phyloP scores from a whole-genome alignment of 108 stramenopile species.

The Pseudonitzschia delicatissima region DNA sequence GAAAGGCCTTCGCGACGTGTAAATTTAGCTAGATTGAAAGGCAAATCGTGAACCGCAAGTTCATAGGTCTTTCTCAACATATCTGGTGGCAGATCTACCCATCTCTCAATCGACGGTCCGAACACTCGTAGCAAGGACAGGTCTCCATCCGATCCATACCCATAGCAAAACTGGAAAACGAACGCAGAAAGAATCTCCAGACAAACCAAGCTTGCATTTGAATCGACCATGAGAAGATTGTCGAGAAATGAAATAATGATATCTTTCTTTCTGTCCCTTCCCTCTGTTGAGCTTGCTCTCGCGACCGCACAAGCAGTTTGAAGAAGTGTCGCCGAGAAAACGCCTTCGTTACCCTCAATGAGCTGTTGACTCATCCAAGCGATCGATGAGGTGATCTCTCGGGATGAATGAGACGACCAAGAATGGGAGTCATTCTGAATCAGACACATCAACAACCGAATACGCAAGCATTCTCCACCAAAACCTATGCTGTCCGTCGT shows the following conservation, averaged over 20 bases:
- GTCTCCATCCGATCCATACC: constrained; percentile 30
- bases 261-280: constrained; percentile 18
- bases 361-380: constrained; percentile 35
- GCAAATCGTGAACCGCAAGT: constrained; percentile 31
- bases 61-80: constrained; percentile 16
- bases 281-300: constrained; percentile 19
- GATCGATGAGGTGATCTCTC: constrained; percentile 28
- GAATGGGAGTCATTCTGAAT: constrained; percentile 24
- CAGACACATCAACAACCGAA: constrained; percentile 26
- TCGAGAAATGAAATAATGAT: constrained; percentile 28
- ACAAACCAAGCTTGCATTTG: constrained; percentile 25
- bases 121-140: constrained; percentile 23
- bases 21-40: constrained; percentile 30
- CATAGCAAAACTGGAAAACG: constrained; percentile 22
- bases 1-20: constrained; percentile 15
- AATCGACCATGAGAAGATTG: constrained; percentile 27
- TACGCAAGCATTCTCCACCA: constrained; percentile 25
- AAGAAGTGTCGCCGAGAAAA: constrained; percentile 19
- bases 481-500: constrained; percentile 26
- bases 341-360: constrained; percentile 15
- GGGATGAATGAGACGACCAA: constrained; percentile 25
- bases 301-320: constrained; percentile 26
- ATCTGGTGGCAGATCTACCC: constrained; percentile 21
- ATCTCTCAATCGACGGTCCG: constrained; percentile 8
- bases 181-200: constrained; percentile 32